phyloP scores from a whole-genome alignment of 768 basidiomycete species.

The Sistotremastrum suecicum region DNA sequence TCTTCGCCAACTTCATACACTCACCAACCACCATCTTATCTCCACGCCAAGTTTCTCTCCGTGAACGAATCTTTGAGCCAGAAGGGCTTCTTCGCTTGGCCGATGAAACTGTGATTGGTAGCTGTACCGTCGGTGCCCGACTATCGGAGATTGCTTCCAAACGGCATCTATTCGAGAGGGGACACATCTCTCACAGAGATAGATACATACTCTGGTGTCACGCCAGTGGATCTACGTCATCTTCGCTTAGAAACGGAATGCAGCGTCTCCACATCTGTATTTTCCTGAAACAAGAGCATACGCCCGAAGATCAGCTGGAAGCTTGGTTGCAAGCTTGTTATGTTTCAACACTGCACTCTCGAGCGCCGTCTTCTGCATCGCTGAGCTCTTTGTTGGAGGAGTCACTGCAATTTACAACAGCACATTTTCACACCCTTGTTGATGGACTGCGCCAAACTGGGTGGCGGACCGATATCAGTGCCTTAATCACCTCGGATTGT shows the following conservation, averaged over 20 bases:
- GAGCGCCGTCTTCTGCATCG: no score
- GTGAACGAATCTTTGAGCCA: conserved; percentile 31
- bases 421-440: no score
- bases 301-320: conserved; percentile 33
- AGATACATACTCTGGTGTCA: conserved; percentile 43
- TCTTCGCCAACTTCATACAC: conserved; percentile 30
- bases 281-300: conserved; percentile 37
- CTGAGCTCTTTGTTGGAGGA: no score
- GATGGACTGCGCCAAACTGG: no score
- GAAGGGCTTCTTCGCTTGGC: conserved; percentile 26
- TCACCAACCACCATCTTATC: conserved; percentile 10
- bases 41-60: conserved; percentile 25
- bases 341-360: no score
- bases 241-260: not conserved
- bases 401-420: no score
- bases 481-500: no score
- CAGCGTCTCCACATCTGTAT: conserved; percentile 23
- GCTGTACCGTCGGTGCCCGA: conserved; percentile 36
- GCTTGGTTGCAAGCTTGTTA: conserved; percentile 30
- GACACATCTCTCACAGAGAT: conserved; percentile 26
- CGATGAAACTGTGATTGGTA: conserved; percentile 22
- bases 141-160: conserved; percentile 20
- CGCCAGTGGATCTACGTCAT: conserved; percentile 10
- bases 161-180: conserved; percentile 11
- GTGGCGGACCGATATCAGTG: no score